Percentiles rank a stretch among this genome's conserved stretches.
Evolutionary conservation across 257 asterid species (phyloP).

Genomic region (Nicotiana obtusifolia): DNA sequence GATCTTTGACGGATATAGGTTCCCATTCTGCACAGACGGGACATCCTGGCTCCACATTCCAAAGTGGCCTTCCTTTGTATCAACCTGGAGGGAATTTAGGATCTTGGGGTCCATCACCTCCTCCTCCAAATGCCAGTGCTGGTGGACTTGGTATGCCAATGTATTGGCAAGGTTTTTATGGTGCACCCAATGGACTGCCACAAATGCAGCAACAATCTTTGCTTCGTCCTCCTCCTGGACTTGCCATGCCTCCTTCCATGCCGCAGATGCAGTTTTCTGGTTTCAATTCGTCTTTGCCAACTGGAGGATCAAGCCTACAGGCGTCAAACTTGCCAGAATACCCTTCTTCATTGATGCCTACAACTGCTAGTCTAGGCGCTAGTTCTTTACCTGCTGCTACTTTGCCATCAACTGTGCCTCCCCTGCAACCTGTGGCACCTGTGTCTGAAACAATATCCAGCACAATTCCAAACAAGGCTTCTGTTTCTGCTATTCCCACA

Average conservation of each 20-base stretch:
- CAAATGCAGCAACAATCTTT: slow-evolving; percentile 63
- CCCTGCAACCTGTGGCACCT: slow-evolving; percentile 40
- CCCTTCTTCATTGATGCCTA: slow-evolving; percentile 41
- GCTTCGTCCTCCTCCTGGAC: slow-evolving; percentile 78
- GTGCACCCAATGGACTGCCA: slow-evolving; percentile 70
- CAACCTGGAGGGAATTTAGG: slow-evolving; percentile 87
- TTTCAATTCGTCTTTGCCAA: slow-evolving; percentile 54
- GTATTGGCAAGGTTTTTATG: slow-evolving; percentile 96
- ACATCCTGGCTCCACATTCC: slow-evolving; percentile 56
- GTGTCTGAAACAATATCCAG: slow-evolving; percentile 40
- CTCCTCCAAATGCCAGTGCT: slow-evolving; percentile 68
- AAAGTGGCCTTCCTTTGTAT: slow-evolving; percentile 65
- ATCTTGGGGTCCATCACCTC: slow-evolving; percentile 71
- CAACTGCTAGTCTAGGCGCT: slow-evolving; percentile 36
- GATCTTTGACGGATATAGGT: slow-evolving; percentile 46
- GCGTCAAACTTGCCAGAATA: slow-evolving; percentile 50
- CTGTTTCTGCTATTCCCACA: slow-evolving; percentile 33
- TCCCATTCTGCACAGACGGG: slow-evolving; percentile 64
- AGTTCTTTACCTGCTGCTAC: slow-evolving; percentile 42
- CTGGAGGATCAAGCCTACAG: slow-evolving; percentile 39
- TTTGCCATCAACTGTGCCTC: slow-evolving; percentile 44
- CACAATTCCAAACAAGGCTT: slow-evolving; percentile 43
- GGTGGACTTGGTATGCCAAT: slow-evolving; percentile 78
- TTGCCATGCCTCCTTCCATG: slow-evolving; percentile 68
- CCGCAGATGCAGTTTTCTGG: slow-evolving; percentile 74